phyloP scores from a whole-genome alignment of 2,329 filamentous ascomycete species.

The Remersonia thermophila region DNA sequence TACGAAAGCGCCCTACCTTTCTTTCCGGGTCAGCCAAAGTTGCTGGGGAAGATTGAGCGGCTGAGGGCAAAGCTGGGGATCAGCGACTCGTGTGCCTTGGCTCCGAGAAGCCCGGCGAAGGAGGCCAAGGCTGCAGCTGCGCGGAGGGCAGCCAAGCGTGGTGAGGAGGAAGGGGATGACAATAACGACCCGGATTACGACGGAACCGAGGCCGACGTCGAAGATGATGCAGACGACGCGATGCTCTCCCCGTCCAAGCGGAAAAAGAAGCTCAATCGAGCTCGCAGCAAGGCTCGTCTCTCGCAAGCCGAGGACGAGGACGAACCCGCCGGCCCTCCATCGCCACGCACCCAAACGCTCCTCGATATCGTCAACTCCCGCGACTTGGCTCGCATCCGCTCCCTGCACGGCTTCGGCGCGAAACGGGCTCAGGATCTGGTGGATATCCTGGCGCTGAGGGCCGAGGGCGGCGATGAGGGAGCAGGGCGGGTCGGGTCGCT shows the following conservation, averaged over 20 bases:
- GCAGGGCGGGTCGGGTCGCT: conserved; percentile 34
- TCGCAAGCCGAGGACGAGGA: too few species aligned
- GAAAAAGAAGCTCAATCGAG: too few species aligned
- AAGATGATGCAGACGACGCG: conserved; percentile 18
- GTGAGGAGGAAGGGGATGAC: background rate
- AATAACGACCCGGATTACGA: conserved; percentile 26
- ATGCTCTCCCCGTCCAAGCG: too few species aligned
- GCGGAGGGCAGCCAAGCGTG: too few species aligned
- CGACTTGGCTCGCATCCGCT: conserved; percentile 51
- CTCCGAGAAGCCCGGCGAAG: background rate
- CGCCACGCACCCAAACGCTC: conserved; percentile 47
- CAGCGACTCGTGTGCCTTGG: too few species aligned
- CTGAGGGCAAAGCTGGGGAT: conserved; percentile 40
- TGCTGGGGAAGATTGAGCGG: conserved; percentile 56
- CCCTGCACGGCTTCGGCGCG: conserved; percentile 56
- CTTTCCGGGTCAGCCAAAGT: conserved; percentile 75
- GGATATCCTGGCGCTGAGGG: conserved; percentile 38
- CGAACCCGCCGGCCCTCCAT: conserved; percentile 2
- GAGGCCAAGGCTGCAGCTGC: conserved; percentile 1
- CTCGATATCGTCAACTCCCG: conserved; percentile 63
- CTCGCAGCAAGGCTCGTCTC: too few species aligned
- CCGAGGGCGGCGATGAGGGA: conserved; percentile 23
- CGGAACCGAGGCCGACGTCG: conserved; percentile 30
- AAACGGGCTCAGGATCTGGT: conserved; percentile 56
- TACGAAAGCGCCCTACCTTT: conserved; percentile 74